Evolutionary conservation across 345 rosid genomes (phyloP).

Genomic region (Limnanthes douglasii): DNA sequence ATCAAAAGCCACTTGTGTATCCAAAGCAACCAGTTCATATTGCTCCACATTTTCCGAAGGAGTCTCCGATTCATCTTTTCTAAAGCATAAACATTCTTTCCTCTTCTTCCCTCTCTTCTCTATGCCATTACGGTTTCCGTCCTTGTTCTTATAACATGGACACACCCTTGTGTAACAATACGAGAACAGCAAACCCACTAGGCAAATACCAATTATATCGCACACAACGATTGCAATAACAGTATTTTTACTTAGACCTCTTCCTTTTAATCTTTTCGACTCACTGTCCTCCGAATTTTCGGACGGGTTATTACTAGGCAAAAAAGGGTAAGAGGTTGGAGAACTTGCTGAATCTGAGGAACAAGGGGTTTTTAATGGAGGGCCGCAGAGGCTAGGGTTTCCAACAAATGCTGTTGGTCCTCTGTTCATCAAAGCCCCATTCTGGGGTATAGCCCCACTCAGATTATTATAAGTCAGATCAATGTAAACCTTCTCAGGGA

Average conservation of each 20-base stretch:
- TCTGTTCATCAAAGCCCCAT: conserved; percentile 83
- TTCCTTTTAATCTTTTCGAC: conserved; percentile 25
- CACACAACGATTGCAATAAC: conserved; percentile 57
- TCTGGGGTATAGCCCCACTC: conserved; percentile 93
- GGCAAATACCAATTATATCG: conserved; percentile 78
- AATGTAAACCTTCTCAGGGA: conserved; percentile 92
- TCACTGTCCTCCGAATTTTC: conserved; percentile 17
- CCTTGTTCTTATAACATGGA: conserved; percentile 17
- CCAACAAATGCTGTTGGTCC: conserved; percentile 92
- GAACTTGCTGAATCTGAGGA: conserved; percentile 26
- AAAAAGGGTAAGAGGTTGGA: conserved; percentile 55
- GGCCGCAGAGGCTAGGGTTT: conserved; percentile 81
- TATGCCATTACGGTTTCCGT: conserved; percentile 25
- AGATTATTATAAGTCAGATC: conserved; percentile 78
- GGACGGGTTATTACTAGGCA: conserved; percentile 46
- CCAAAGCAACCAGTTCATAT: conserved; percentile 65
- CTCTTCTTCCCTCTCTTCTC: conserved; percentile 46
- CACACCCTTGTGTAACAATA: conserved; percentile 69
- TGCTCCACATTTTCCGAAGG: conserved; percentile 66
- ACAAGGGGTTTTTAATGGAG: conserved; percentile 73
- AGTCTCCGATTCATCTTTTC: conserved; percentile 68
- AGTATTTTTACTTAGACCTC: conserved; percentile 47
- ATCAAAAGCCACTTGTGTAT: conserved; percentile 65
- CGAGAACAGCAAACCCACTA: conserved; percentile 70
- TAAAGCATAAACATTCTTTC: conserved; percentile 56